Conservation (phyloP, 129 eudicot genomes). For the Daucus carota region DNA sequence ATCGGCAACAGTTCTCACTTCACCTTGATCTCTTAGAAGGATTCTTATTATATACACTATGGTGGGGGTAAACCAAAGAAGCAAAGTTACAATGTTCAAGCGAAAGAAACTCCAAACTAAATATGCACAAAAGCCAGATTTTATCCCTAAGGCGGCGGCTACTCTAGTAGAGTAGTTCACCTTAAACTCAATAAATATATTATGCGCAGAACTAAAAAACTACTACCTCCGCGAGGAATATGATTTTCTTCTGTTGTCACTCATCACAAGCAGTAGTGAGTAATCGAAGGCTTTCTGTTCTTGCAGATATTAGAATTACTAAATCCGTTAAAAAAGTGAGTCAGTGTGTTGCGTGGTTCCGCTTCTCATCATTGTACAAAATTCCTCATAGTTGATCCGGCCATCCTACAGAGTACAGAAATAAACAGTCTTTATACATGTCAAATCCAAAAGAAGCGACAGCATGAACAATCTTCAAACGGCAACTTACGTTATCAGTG, state of each 20-base stretch:
- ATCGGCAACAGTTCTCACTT: neutral
- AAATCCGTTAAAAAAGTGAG: neutral
- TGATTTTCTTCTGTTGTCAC: neutral
- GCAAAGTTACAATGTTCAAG: neutral
- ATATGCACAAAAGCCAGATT: neutral
- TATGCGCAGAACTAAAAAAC: neutral
- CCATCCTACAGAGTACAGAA: slow-evolving; percentile 42
- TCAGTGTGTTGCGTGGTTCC: slow-evolving; percentile 28
- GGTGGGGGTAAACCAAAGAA: neutral
- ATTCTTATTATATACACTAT: neutral
- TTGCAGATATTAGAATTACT: neutral
- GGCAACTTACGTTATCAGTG: slow-evolving; percentile 64
- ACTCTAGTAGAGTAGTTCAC: neutral
- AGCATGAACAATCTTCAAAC: neutral
- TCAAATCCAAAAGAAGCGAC: neutral
- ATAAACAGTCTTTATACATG: neutral
- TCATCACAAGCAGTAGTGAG: neutral
- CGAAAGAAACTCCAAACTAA: neutral
- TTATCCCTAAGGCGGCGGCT: neutral
- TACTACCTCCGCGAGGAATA: neutral
- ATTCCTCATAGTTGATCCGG: slow-evolving; percentile 81
- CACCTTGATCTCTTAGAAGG: neutral
- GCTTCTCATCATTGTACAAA: slow-evolving; percentile 87
- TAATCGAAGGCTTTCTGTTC: neutral
- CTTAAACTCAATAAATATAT: neutral